phyloP scores from a whole-genome alignment of 2,329 filamentous ascomycete species.

The Incumbomyces lentus region DNA sequence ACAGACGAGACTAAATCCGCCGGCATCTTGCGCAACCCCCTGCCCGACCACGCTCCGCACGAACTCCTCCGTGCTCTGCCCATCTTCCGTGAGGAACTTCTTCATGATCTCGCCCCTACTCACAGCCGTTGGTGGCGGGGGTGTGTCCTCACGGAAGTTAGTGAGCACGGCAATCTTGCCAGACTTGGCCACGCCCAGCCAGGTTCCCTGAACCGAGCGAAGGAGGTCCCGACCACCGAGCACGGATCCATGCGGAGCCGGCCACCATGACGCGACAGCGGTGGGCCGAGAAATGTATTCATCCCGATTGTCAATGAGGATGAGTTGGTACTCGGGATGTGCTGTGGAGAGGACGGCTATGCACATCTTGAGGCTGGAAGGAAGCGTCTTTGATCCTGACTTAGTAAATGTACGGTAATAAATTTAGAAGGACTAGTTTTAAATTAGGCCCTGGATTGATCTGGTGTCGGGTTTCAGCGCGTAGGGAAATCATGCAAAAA shows the following conservation, averaged over 20 bases:
- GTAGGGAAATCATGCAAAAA: too few relatives aligned
- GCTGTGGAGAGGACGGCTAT: slow-evolving; percentile 66
- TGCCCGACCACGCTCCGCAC: slow-evolving; percentile 45
- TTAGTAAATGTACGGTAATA: neutral
- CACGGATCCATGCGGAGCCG: slow-evolving; percentile 43
- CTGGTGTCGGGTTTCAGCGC: too few relatives aligned
- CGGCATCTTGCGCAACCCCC: slow-evolving; percentile 46
- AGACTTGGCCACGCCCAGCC: slow-evolving; percentile 52
- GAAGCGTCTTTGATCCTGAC: too few relatives aligned
- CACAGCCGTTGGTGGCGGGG: slow-evolving; percentile 34
- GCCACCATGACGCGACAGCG: slow-evolving; percentile 50
- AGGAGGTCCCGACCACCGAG: slow-evolving; percentile 53
- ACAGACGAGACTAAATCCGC: slow-evolving; percentile 54
- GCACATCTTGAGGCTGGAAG: slow-evolving; percentile 48
- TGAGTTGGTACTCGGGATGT: slow-evolving; percentile 64
- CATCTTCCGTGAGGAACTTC: slow-evolving; percentile 43
- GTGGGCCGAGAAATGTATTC: slow-evolving; percentile 55
- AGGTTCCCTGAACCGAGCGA: slow-evolving; percentile 50
- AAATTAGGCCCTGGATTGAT: neutral
- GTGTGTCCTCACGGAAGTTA: slow-evolving; percentile 49
- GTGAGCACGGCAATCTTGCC: slow-evolving; percentile 54
- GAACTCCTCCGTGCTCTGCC: slow-evolving; percentile 37
- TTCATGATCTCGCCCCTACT: slow-evolving; percentile 52
- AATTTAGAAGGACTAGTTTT: neutral
- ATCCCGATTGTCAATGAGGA: slow-evolving; percentile 68